Percentiles rank a stretch among this genome's conserved stretches.
phyloP scores from a whole-genome alignment of 257 asterid species.

The Datura wrightii region DNA sequence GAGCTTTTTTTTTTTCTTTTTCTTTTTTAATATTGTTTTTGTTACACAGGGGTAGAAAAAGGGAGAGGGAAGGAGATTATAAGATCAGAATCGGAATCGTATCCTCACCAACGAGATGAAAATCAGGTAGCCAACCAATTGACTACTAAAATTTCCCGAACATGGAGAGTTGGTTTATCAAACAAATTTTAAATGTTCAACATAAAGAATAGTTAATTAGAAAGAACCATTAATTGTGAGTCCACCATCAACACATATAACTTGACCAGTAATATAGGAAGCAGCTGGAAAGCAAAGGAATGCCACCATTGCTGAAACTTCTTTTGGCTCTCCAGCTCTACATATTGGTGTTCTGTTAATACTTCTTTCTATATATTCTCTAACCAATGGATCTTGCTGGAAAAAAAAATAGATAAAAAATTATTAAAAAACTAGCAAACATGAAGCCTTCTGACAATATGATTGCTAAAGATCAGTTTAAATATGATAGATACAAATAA shows the following conservation, averaged over 20 bases:
- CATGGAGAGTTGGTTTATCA: background rate
- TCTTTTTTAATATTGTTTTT: no score
- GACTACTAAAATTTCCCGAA: no score
- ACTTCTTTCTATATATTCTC: background rate
- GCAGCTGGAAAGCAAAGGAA: slow-evolving; percentile 48
- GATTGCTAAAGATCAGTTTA: no score
- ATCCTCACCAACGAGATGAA: no score
- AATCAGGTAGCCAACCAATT: no score
- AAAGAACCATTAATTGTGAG: slow-evolving; percentile 32
- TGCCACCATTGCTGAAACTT: slow-evolving; percentile 44
- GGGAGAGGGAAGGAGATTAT: no score
- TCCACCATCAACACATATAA: slow-evolving; percentile 44
- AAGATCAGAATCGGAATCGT: no score
- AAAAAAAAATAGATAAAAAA: background rate
- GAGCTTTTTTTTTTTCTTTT: no score
- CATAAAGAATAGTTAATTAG: background rate
- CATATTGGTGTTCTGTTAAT: background rate
- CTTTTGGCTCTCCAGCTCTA: slow-evolving; percentile 37
- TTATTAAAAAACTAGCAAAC: no score
- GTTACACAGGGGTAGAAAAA: no score
- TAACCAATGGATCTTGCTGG: background rate
- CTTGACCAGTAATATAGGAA: slow-evolving; percentile 40
- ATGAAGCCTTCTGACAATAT: no score
- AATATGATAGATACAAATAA: no score
- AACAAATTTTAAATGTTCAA: background rate